These are phyloP conservation scores for Selaginella moellendorffii DNA, from an alignment of 75 land plant genomes.

Conservation along the genomic window DNA sequence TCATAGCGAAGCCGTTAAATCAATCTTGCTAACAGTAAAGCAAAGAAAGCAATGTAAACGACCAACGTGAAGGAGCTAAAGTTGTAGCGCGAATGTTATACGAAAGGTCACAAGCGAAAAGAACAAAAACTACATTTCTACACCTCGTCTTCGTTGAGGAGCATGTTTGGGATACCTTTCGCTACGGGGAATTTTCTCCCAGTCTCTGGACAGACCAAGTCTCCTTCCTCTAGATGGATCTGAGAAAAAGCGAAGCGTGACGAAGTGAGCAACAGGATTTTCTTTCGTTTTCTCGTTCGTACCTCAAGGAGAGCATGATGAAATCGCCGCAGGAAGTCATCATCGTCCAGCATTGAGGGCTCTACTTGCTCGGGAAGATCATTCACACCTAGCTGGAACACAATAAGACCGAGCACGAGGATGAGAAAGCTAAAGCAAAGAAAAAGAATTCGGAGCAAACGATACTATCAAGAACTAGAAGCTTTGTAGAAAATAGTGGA, in stretches of 20 bases:
- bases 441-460: neutral
- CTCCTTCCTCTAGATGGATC: slow-evolving; percentile 78
- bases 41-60: no score
- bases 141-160: slow-evolving; percentile 82
- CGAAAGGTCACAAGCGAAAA: no score
- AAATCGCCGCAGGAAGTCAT: slow-evolving; percentile 41
- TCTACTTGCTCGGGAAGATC: slow-evolving; percentile 69
- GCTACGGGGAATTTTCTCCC: slow-evolving; percentile 58
- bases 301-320: slow-evolving; percentile 81
- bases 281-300: no score
- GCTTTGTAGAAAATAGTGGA: no score
- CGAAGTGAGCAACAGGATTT: neutral
- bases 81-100: no score
- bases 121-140: no score
- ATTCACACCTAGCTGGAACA: slow-evolving; percentile 32
- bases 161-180: slow-evolving; percentile 88
- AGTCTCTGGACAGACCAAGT: slow-evolving; percentile 69
- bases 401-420: neutral
- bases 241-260: neutral
- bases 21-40: no score
- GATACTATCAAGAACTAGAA: neutral
- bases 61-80: no score
- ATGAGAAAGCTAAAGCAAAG: no score
- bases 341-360: slow-evolving; percentile 43
- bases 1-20: no score